Conservation (phyloP, 2,329 filamentous ascomycete species). For the Iodosphaeria phyllophila region DNA sequence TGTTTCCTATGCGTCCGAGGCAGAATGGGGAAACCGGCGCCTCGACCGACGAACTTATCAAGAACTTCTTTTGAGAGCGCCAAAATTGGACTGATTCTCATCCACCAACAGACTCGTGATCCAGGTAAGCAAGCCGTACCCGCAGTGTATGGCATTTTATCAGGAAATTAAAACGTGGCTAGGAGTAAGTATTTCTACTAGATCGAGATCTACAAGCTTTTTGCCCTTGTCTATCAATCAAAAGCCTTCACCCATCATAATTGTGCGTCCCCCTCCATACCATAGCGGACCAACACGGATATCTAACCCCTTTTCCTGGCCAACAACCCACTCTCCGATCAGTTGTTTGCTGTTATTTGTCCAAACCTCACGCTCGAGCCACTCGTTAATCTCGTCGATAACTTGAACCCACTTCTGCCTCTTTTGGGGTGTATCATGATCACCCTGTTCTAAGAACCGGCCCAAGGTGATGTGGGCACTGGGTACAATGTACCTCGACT, state of each 20-base stretch:
- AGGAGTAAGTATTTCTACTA: too few relatives aligned
- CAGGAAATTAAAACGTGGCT: too few relatives aligned
- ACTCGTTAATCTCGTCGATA: constrained; percentile 61
- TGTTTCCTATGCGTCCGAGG: too few relatives aligned
- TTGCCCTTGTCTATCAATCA: too few relatives aligned
- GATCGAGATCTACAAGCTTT: too few relatives aligned
- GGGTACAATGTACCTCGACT: constrained; percentile 70
- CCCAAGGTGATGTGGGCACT: constrained; percentile 80
- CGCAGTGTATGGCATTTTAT: too few relatives aligned
- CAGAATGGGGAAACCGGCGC: too few relatives aligned
- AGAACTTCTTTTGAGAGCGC: too few relatives aligned
- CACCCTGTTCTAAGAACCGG: constrained; percentile 52
- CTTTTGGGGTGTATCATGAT: constrained; percentile 38
- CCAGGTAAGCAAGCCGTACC: too few relatives aligned
- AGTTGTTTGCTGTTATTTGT: constrained; percentile 24
- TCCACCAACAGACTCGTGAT: too few relatives aligned
- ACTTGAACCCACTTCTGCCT: constrained; percentile 45
- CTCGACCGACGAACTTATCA: too few relatives aligned
- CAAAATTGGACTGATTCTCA: too few relatives aligned
- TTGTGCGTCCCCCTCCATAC: constrained; percentile 68
- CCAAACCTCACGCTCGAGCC: constrained; percentile 58
- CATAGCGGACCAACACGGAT: constrained; percentile 59
- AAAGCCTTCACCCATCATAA: constrained; percentile 44
- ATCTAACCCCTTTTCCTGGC: constrained; percentile 66
- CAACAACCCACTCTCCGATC: constrained; percentile 67